Evolutionary conservation across 331 rosid genomes (phyloP).

Genomic region (Cydonia oblonga): DNA sequence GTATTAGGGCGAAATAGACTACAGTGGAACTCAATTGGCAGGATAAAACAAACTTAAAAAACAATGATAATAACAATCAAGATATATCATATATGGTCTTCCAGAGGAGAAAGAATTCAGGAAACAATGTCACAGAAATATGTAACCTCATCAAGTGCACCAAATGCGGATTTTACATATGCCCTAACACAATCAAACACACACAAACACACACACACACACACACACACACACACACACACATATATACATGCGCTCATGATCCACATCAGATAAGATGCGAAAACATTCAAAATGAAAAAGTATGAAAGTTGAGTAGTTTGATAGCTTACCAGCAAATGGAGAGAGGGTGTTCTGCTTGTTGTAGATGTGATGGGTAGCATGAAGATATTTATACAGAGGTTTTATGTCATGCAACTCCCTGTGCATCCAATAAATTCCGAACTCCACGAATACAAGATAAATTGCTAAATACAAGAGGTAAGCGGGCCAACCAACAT

Average conservation of each 20-base stretch:
- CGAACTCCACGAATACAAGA: constrained; percentile 66
- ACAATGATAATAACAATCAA: not conserved
- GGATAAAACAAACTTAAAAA: not conserved
- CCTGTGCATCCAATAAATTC: constrained; percentile 88
- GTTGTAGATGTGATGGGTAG: constrained; percentile 85
- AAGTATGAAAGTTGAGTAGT: constrained; percentile 5
- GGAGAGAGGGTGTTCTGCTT: constrained; percentile 93
- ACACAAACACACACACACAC: not conserved
- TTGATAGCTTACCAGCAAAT: constrained; percentile 67
- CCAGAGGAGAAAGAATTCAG: not conserved
- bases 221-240: not conserved
- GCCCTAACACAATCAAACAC: not conserved
- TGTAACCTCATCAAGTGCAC: not conserved
- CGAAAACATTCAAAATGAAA: not conserved
- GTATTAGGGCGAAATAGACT: not conserved
- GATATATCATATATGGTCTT: not conserved
- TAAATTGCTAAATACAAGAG: constrained; percentile 40
- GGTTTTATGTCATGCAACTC: constrained; percentile 90
- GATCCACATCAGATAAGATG: not conserved
- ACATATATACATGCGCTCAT: not conserved
- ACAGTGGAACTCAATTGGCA: not conserved
- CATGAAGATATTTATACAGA: constrained; percentile 80
- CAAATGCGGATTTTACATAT: not conserved
- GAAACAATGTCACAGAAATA: not conserved
- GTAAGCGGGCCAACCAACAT: constrained; percentile 52